Base-by-base conservation (phyloP, 306 rosid genomes). In the Malus sieversii region DNA sequence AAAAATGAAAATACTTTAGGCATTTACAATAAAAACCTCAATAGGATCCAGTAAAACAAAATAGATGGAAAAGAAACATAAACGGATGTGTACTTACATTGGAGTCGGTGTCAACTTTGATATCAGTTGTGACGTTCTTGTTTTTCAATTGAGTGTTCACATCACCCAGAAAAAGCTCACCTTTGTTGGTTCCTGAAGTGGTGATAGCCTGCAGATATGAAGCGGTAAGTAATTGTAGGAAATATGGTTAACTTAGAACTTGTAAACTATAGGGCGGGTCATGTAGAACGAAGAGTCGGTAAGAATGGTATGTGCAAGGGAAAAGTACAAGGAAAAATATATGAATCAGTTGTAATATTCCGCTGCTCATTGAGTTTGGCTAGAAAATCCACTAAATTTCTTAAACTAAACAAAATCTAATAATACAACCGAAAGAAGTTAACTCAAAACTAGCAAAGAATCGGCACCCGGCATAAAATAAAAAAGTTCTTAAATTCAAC, bases 81-180 rank as follows among this genome's bases (percentile, higher is more conserved):
- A 70, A 69, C 30, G 23, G 33, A 66, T 1, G 4, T 29, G 14
- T 33, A 57, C 87, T 89, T 81, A 93, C 98, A 81, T 89, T 91
- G 68, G 98, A 86, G 79, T 59, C 78, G 0, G 97, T 85, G 86
- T 89, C 98, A 68, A 93, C 96, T 88, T 91, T 93, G 90, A 93
- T 67, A 80, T 91, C 98, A 15, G 96, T 83, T 16, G 98, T 93
- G 83, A 93, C 22, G 68, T 93, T 93, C 72, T 74, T 88, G 83
- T 84, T 87, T 90, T 89, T 91, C 87, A 93, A 76, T 70, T 93
- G 96, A 63, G 97, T 89, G 62, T 85, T 93, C 57, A 93, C 87
- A 85, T 93, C 98, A 79, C 88, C 98, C 66, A 89, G 52, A 79
- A 91, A 84, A 35, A 83, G 53, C 8, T 91, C 96, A 45, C 97